These are phyloP conservation scores for Carex cristatella DNA, from an alignment of 176 grass and related monocot genomes.

Conservation along the genomic window DNA sequence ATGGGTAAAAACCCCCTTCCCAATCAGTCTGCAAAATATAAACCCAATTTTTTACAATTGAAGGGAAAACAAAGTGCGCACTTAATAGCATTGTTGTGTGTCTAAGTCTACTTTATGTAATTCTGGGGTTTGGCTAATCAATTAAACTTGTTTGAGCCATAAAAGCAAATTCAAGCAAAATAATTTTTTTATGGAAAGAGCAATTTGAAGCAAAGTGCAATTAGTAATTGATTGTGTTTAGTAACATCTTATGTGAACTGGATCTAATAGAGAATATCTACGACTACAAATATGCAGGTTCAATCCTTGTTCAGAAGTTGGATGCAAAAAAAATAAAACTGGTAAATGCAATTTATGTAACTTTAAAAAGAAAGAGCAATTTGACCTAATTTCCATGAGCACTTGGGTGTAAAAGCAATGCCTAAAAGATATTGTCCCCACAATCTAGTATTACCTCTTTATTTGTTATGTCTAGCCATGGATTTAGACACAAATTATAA, in stretches of 20 bases:
- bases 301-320: not conserved
- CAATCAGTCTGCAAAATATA: conserved; percentile 67
- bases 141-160: not conserved
- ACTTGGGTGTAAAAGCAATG: not conserved
- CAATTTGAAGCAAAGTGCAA: not conserved
- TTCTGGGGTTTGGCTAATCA: not conserved
- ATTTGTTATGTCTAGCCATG: not conserved
- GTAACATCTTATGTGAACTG: not conserved
- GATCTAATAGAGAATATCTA: not conserved
- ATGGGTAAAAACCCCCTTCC: conserved; percentile 81
- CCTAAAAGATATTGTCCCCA: not conserved
- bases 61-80: not conserved
- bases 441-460: not conserved
- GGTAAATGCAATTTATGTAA: not conserved
- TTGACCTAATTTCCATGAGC: not conserved
- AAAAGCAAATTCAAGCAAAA: not conserved
- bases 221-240: not conserved
- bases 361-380: not conserved
- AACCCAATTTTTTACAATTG: not conserved
- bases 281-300: not conserved
- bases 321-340: not conserved
- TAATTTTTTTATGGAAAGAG: not conserved
- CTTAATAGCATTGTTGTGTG: not conserved
- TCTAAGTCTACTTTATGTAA: not conserved
- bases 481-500: not conserved